phyloP scores from a whole-genome alignment of 169 alveolate genomes.

The Cryptosporidium andersoni region DNA sequence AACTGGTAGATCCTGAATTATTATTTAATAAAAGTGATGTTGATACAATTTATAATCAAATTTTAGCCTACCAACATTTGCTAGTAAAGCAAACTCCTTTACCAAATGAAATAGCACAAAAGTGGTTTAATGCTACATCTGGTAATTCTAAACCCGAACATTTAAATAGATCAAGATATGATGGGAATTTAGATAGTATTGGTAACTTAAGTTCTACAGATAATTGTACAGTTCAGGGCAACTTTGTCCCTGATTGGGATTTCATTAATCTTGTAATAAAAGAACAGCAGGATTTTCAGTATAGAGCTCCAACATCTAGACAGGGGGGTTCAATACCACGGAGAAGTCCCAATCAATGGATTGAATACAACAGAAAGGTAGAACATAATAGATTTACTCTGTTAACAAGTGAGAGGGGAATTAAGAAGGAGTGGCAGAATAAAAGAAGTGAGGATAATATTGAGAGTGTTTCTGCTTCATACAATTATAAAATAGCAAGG shows the following conservation, averaged over 20 bases:
- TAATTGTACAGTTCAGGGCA: neutral
- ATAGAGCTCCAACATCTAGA: constrained; percentile 49
- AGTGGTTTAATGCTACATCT: neutral
- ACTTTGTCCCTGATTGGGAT: constrained; percentile 53
- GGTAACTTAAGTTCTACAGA: neutral
- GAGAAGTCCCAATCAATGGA: constrained; percentile 68
- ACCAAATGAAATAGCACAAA: constrained; percentile 7
- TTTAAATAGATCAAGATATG: too few relatives aligned
- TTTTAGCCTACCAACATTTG: constrained; percentile 75
- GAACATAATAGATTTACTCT: constrained; percentile 67
- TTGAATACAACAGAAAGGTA: constrained; percentile 63
- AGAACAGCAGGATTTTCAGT: constrained; percentile 6
- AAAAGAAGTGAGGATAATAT: neutral
- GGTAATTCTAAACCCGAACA: constrained; percentile 14
- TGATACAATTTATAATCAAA: constrained; percentile 73
- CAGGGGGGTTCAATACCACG: constrained; percentile 56
- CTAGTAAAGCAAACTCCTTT: constrained; percentile 32
- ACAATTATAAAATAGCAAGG: constrained; percentile 10
- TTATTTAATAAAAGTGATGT: constrained; percentile 67
- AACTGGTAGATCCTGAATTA: constrained; percentile 72
- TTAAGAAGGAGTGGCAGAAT: neutral
- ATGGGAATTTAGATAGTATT: neutral
- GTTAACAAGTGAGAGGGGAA: neutral
- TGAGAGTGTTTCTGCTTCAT: neutral
- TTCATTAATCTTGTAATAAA: constrained; percentile 34